Base-by-base conservation (phyloP, 2,329 filamentous ascomycete genomes). In the Sporothrix dimorphospora region DNA sequence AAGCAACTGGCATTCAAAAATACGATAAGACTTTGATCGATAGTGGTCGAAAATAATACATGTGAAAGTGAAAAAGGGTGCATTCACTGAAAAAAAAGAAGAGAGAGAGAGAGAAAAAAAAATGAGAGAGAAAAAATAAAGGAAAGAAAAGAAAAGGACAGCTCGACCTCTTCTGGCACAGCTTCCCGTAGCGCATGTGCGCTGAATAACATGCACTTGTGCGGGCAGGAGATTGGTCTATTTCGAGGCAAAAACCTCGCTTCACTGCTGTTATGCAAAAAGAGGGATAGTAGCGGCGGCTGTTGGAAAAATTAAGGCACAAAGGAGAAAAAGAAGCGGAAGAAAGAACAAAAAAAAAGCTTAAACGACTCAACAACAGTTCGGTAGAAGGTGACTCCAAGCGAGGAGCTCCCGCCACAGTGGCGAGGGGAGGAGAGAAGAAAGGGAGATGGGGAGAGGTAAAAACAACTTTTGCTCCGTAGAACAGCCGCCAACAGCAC, bases 131-230 rank as follows among this genome's bases (percentile, higher is more conserved):
- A 34, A 34, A 34, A 34, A 34, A 6, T 3, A 12, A 65, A 14
- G 24, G 24, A 19, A 45, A 65, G 9, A 7, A n/a, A 19, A 7
- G 9, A 19, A 61, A 16, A 8, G 34, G n/a, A 45, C 11, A n/a
- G 59, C 38, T 49, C 24, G 12, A 27, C 12, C 14, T 16, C 24
- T 67, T 14, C 12, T 49, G 8, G 19, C 51, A 30, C 24, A 47
- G 24, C 42, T 49, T n/a, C 16, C 16, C 45, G 27, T 67, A 67
- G 65, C 65, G 65, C 38, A 45, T 19, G 8, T 67, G 65, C 42
- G 63, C 65, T 67, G 65, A 67, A 51, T 67, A 67, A 67, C 65
- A 67, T 51, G 65, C 65, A 51, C 27, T 53, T 53, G 27, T 21
- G 24, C 42, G 27, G 30, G 24, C 24, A 12, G 24, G 19, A 34